These are phyloP conservation scores for Lobosporangium transversale DNA, from an alignment of 192 early-diverging fungal species.

Conservation along the genomic window DNA sequence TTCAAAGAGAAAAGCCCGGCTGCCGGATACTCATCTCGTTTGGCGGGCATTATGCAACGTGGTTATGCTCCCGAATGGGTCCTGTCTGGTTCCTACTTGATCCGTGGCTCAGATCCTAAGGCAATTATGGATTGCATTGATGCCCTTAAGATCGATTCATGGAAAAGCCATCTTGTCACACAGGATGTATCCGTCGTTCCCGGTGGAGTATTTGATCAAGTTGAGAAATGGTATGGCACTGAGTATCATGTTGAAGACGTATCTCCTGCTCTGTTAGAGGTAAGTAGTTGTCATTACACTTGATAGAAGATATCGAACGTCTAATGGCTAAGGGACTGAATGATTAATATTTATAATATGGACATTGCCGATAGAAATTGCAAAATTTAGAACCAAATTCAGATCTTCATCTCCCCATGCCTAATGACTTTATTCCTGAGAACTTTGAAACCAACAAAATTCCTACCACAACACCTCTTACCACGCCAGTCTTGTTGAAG, in stretches of 20 bases:
- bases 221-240: constrained; percentile 84
- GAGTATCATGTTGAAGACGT: constrained; percentile 78
- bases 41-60: constrained; percentile 84
- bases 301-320: neutral
- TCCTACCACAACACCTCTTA: constrained; percentile 17
- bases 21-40: constrained; percentile 68
- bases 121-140: constrained; percentile 70
- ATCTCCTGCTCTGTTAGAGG: constrained; percentile 60
- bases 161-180: constrained; percentile 46
- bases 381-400: constrained; percentile 56
- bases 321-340: neutral
- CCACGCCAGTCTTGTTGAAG: constrained; percentile 58
- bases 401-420: constrained; percentile 72
- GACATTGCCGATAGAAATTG: constrained; percentile 55
- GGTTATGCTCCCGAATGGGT: constrained; percentile 74
- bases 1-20: constrained; percentile 83
- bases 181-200: constrained; percentile 42
- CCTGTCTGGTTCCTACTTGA: constrained; percentile 74
- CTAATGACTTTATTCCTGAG: constrained; percentile 88
- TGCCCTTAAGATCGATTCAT: constrained; percentile 51
- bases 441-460: constrained; percentile 76
- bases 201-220: constrained; percentile 58
- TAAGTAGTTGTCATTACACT: constrained; percentile 14
- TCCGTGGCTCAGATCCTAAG: constrained; percentile 70
- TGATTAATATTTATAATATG: neutral